Conservation (phyloP, 1,284 basidiomycete species). For the Quambalaria eucalypti region DNA sequence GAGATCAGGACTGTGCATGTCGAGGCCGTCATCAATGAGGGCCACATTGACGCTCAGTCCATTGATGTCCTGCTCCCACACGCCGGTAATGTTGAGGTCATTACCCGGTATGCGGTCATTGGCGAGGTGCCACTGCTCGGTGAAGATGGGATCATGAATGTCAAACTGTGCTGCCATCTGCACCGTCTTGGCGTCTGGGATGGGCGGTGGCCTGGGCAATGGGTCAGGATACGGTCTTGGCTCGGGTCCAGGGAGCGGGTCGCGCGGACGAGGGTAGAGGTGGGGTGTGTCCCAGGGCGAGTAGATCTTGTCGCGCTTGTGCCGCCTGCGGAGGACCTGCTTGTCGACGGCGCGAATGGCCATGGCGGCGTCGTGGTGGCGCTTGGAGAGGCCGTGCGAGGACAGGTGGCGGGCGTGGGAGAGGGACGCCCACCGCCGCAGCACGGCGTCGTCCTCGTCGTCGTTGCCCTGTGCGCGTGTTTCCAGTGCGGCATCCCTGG, state of each 20-base stretch:
- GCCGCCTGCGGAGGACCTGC: constrained; percentile 33
- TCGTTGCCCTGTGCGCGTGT: background rate
- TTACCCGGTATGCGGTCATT: constrained; percentile 49
- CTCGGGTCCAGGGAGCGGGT: constrained; percentile 23
- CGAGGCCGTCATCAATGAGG: constrained; percentile 91
- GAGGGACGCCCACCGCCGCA: constrained; percentile 51
- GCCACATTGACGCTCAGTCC: constrained; percentile 80
- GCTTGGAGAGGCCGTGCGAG: constrained; percentile 16
- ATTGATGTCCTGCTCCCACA: constrained; percentile 77
- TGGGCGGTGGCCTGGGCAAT: constrained; percentile 14
- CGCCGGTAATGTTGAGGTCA: constrained; percentile 73
- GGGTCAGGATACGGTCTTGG: constrained; percentile 18
- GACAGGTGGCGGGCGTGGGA: constrained; percentile 11
- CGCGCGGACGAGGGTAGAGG: constrained; percentile 27
- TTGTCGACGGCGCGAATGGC: constrained; percentile 38
- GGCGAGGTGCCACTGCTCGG: constrained; percentile 74
- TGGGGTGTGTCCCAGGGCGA: constrained; percentile 34
- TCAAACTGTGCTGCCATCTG: constrained; percentile 50
- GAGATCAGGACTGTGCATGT: constrained; percentile 78
- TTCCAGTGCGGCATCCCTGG: background rate
- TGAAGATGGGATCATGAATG: constrained; percentile 78
- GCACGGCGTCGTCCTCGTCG: constrained; percentile 22
- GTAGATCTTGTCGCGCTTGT: constrained; percentile 44
- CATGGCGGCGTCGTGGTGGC: constrained; percentile 17
- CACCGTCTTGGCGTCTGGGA: constrained; percentile 17